Evolutionary conservation across 768 basidiomycete species (phyloP).

Genomic region (Kwoniella bestiolae): DNA sequence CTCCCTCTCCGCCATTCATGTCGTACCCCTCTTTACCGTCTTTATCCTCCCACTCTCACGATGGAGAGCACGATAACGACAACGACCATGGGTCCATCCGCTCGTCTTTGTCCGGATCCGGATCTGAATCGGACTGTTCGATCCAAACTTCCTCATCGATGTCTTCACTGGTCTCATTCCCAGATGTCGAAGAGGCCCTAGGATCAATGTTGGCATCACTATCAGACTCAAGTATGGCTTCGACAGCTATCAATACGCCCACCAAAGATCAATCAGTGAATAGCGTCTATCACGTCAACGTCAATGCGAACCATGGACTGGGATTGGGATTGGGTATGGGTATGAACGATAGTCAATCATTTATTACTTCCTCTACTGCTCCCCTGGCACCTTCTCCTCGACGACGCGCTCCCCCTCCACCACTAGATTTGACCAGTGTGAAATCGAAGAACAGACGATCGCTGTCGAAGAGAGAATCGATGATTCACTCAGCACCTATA

Average conservation of each 20-base stretch:
- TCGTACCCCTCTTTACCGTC: slow-evolving; percentile 50
- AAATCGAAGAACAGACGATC: slow-evolving; percentile 1
- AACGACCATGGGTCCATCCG: slow-evolving; percentile 13
- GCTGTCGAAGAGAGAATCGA: neutral
- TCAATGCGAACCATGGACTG: slow-evolving; percentile 27
- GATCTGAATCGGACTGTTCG: slow-evolving; percentile 31
- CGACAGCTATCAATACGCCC: slow-evolving; percentile 12
- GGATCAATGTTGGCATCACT: slow-evolving; percentile 53
- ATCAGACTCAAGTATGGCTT: slow-evolving; percentile 31
- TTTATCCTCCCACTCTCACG: slow-evolving; percentile 31
- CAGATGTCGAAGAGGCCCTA: slow-evolving; percentile 49
- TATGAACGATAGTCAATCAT: slow-evolving; percentile 15
- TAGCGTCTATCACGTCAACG: neutral
- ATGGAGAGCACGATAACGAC: neutral
- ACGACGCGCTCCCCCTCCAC: slow-evolving; percentile 23
- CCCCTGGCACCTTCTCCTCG: slow-evolving; percentile 44
- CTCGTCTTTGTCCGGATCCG: slow-evolving; percentile 10
- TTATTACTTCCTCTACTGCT: slow-evolving; percentile 27
- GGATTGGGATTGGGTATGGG: slow-evolving; percentile 41
- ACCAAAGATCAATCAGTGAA: slow-evolving; percentile 11
- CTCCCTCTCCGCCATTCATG: slow-evolving; percentile 48
- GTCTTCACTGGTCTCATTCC: slow-evolving; percentile 46
- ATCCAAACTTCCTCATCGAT: slow-evolving; percentile 35
- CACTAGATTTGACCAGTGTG: slow-evolving; percentile 28
- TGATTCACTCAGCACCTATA: slow-evolving; percentile 27